These are phyloP conservation scores for Cordyceps javanica DNA, from an alignment of 2,329 filamentous ascomycete species.

Conservation along the genomic window DNA sequence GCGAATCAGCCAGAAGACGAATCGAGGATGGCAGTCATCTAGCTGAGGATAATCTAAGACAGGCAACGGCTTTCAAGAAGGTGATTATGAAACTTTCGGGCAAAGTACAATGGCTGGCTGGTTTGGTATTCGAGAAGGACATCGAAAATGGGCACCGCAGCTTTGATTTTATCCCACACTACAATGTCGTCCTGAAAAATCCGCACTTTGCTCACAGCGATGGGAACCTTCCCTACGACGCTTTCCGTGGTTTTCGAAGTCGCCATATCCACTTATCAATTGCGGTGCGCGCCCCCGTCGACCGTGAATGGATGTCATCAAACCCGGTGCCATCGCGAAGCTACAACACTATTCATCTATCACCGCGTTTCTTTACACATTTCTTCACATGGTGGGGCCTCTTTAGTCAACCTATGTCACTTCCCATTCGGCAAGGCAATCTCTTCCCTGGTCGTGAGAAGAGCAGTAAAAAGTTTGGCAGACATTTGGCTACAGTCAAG, in stretches of 20 bases:
- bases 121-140: slow-evolving; percentile 86
- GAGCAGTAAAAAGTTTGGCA: slow-evolving; percentile 96
- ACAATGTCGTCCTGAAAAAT: slow-evolving; percentile 80
- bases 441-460: slow-evolving; percentile 92
- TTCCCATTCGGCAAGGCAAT: slow-evolving; percentile 86
- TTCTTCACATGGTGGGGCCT: slow-evolving; percentile 98
- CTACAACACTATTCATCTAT: slow-evolving; percentile 94
- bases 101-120: slow-evolving; percentile 87
- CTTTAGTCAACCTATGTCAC: slow-evolving; percentile 89
- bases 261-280: slow-evolving; percentile 95
- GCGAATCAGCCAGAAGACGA: slow-evolving; percentile 49
- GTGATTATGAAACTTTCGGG: slow-evolving; percentile 98
- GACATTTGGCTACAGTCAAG: slow-evolving; percentile 97
- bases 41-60: slow-evolving; percentile 59
- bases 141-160: slow-evolving; percentile 65
- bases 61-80: slow-evolving; percentile 88
- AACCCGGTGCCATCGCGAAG: slow-evolving; percentile 73
- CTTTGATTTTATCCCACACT: slow-evolving; percentile 89
- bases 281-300: slow-evolving; percentile 78
- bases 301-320: slow-evolving; percentile 77
- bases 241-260: slow-evolving; percentile 94
- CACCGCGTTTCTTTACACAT: slow-evolving; percentile 93
- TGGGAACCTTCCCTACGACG: slow-evolving; percentile 64
- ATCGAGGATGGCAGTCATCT: slow-evolving; percentile 54
- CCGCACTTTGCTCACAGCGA: slow-evolving; percentile 64